phyloP scores from a whole-genome alignment of 495 filamentous ascomycete species.

The Penicillium silybi region DNA sequence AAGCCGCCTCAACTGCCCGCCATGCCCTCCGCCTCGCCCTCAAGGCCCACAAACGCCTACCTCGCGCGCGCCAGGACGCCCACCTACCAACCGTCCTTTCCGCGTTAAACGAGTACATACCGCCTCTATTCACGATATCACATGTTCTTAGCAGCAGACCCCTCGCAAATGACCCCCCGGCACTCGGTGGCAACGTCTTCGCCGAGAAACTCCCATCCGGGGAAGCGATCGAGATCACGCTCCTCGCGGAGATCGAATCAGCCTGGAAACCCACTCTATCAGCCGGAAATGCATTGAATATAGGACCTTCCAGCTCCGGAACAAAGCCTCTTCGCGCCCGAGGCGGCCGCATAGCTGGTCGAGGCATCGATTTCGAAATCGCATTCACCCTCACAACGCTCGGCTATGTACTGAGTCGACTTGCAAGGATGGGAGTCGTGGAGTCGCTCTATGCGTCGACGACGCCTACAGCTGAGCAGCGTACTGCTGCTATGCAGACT shows the following conservation, averaged over 20 bases:
- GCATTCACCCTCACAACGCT: slow-evolving; percentile 73
- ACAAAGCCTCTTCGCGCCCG: slow-evolving; percentile 6
- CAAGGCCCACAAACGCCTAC: slow-evolving; percentile 77
- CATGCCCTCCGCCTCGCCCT: slow-evolving; percentile 71
- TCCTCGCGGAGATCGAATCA: slow-evolving; percentile 54
- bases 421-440: slow-evolving; percentile 59
- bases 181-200: not conserved
- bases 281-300: slow-evolving; percentile 24
- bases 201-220: slow-evolving; percentile 17
- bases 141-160: slow-evolving; percentile 54
- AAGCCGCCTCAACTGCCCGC: slow-evolving; percentile 71
- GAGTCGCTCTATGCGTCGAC: slow-evolving; percentile 51
- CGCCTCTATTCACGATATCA: slow-evolving; percentile 73
- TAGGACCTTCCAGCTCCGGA: not conserved
- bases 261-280: slow-evolving; percentile 84
- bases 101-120: slow-evolving; percentile 68
- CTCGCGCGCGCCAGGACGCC: slow-evolving; percentile 56
- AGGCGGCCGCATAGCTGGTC: slow-evolving; percentile 56
- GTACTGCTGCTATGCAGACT: slow-evolving; percentile 63
- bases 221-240: slow-evolving; percentile 60
- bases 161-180: slow-evolving; percentile 12
- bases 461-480: slow-evolving; percentile 60
- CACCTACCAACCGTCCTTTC: slow-evolving; percentile 65
- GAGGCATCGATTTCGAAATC: slow-evolving; percentile 78
- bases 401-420: slow-evolving; percentile 64